Evolutionary conservation across 306 rosid genomes (phyloP).

Genomic region (Acmispon strigosus): DNA sequence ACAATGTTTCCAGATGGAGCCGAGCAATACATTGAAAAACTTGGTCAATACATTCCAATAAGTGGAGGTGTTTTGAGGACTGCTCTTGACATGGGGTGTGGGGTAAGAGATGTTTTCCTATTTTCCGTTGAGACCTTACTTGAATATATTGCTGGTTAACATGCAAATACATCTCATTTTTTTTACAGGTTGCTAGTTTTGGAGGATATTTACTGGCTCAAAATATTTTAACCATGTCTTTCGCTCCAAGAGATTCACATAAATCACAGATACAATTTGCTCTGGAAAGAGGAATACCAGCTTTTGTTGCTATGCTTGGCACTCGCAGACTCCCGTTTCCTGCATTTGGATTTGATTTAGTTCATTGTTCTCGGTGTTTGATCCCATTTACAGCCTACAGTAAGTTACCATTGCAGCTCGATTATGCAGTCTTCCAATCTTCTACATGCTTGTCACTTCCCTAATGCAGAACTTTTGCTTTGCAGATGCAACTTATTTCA

Average conservation of each 20-base stretch:
- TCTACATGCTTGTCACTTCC: neutral
- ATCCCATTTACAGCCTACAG: constrained; percentile 92
- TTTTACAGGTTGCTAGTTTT: constrained; percentile 89
- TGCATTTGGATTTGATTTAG: constrained; percentile 78
- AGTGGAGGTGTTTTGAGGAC: constrained; percentile 70
- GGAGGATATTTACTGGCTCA: constrained; percentile 78
- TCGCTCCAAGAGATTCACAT: constrained; percentile 99
- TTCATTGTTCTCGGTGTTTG: constrained; percentile 94
- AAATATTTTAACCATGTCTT: constrained; percentile 69
- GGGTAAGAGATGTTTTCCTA: constrained; percentile 47
- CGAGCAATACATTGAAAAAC: constrained; percentile 79
- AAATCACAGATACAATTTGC: constrained; percentile 98
- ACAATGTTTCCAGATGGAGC: constrained; percentile 99
- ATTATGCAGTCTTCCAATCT: neutral
- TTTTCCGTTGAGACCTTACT: neutral
- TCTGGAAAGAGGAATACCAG: constrained; percentile 92
- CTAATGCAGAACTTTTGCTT: constrained; percentile 25
- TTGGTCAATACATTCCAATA: constrained; percentile 78
- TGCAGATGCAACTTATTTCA: constrained; percentile 90
- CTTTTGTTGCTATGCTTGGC: constrained; percentile 97
- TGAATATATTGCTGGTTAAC: neutral
- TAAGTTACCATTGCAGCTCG: constrained; percentile 42
- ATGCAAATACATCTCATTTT: neutral
- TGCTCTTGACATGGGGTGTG: constrained; percentile 98
- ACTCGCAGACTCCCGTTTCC: constrained; percentile 92